Base-by-base conservation (phyloP, 1,284 basidiomycete genomes). In the Ustilago hordei region DNA sequence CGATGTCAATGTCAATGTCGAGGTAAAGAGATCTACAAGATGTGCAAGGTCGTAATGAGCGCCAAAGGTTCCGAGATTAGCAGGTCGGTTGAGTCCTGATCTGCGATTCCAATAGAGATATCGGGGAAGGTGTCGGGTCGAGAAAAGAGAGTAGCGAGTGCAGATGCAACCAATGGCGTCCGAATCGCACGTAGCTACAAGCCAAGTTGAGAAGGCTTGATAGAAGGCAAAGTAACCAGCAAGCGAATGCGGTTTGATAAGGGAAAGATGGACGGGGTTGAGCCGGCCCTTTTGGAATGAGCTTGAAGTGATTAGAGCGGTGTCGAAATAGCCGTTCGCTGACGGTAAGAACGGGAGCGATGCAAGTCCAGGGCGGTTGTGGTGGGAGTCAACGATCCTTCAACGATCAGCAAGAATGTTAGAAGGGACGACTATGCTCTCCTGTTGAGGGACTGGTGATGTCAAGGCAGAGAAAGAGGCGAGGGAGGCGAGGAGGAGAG, bases 211-310 rank as follows among this genome's bases (percentile, higher is more conserved):
- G 53, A 60, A 56, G 60, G 60, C 63, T 41, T 69, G 47, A 15
- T 39, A n/a, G 17, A 54, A 59, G 38, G 43, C 38, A 39, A 19
- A 7, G 15, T 15, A 43, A 58, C 48, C 59, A 66, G 60, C 63
- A 60, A 66, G 54, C 45, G 38, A 60, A 57, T 50, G 71, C 58
- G 56, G 54, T 34, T 28, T 12, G 50, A 55, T 53, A 47, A 19
- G 15, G 45, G 12, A 55, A 55, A 48, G 13, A 59, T 52, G 60
- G 72, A 69, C 72, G 67, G 67, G 39, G 72, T 69, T 75, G 66
- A 74, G 71, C 66, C 71, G 61, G 65, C 32, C 71, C 65, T 67
- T 45, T 48, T 54, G 31, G 19, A 59, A 12, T 23, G 31, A 53
- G 52, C 19, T 55, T 32, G 39, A 39, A 58, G 50, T 31, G 55